Evolutionary conservation across 225 moss, liverwort and hornwort genomes (phyloP).

Genomic region (Physcomitrium patens): DNA sequence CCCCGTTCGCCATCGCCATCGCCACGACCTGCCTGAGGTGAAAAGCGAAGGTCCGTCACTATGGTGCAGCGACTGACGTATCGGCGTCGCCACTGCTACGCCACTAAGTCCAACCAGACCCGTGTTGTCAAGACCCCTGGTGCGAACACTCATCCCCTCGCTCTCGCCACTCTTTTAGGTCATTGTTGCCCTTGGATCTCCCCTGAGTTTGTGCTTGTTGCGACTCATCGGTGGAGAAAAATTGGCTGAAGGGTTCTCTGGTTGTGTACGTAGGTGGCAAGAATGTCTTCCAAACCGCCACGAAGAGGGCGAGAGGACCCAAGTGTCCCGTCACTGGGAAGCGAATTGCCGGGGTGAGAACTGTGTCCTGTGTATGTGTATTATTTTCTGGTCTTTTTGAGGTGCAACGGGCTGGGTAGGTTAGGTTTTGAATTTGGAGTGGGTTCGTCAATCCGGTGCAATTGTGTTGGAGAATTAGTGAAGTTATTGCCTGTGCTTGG

Average conservation of each 20-base stretch:
- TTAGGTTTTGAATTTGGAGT: too few relatives aligned
- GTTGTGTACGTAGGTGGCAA: conserved; percentile 55
- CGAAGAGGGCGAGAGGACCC: conserved; percentile 84
- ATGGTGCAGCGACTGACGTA: conserved; percentile 57
- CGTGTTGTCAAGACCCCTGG: conserved; percentile 68
- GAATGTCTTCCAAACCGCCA: conserved; percentile 72
- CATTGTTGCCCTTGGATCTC: background rate
- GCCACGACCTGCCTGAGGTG: background rate
- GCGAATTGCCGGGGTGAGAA: conserved; percentile 70
- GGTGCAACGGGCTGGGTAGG: background rate
- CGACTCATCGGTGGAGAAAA: too few relatives aligned
- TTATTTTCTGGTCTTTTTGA: background rate
- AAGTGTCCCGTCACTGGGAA: conserved; percentile 74
- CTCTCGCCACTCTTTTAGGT: too few relatives aligned
- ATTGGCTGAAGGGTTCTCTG: too few relatives aligned
- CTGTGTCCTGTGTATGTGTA: background rate
- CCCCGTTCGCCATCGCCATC: conserved; percentile 32
- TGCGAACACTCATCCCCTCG: background rate
- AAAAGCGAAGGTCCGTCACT: conserved; percentile 19
- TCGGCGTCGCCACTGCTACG: conserved; percentile 59
- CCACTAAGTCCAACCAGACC: conserved; percentile 63
- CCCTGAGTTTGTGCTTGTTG: background rate
- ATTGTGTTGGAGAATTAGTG: too few relatives aligned
- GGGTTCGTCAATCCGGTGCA: too few relatives aligned
- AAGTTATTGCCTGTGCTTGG: too few relatives aligned